phyloP scores from a whole-genome alignment of 1,284 basidiomycete species.

The Marasmius fiardii region DNA sequence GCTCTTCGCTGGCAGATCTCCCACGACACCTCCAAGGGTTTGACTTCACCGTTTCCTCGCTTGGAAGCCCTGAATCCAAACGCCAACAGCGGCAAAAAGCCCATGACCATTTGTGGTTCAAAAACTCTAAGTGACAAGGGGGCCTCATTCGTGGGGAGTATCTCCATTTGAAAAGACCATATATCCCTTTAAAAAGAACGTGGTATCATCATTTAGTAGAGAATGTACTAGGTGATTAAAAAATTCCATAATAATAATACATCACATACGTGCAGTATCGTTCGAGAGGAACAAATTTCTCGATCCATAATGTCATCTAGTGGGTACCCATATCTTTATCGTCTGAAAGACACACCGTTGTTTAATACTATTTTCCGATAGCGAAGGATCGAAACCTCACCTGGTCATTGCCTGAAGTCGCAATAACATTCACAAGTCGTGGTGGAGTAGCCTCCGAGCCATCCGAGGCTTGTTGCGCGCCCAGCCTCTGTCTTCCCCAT shows the following conservation, averaged over 20 bases:
- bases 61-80: too few species aligned
- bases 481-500: slow-evolving; percentile 56
- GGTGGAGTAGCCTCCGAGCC: slow-evolving; percentile 28
- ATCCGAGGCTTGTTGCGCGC: slow-evolving; percentile 28
- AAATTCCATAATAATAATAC: slow-evolving; percentile 6
- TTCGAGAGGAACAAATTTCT: not conserved
- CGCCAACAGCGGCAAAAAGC: too few species aligned
- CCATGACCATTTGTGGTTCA: too few species aligned
- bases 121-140: not conserved
- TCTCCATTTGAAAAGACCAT: too few species aligned
- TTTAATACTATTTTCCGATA: not conserved
- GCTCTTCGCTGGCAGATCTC: too few species aligned
- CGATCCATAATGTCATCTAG: not conserved
- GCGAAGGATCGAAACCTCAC: slow-evolving; percentile 1
- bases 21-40: too few species aligned
- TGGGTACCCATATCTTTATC: slow-evolving; percentile 17
- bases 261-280: not conserved
- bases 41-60: too few species aligned
- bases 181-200: not conserved
- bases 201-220: not conserved
- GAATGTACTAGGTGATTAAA: slow-evolving; percentile 6
- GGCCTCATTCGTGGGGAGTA: not conserved
- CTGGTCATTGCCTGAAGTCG: slow-evolving; percentile 65
- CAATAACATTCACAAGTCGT: slow-evolving; percentile 60
- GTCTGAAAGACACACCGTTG: slow-evolving; percentile 6